Percentiles rank a stretch among this genome's conserved stretches.
Conservation (phyloP, 441 rosid genomes). For the Jatropha multifida region DNA sequence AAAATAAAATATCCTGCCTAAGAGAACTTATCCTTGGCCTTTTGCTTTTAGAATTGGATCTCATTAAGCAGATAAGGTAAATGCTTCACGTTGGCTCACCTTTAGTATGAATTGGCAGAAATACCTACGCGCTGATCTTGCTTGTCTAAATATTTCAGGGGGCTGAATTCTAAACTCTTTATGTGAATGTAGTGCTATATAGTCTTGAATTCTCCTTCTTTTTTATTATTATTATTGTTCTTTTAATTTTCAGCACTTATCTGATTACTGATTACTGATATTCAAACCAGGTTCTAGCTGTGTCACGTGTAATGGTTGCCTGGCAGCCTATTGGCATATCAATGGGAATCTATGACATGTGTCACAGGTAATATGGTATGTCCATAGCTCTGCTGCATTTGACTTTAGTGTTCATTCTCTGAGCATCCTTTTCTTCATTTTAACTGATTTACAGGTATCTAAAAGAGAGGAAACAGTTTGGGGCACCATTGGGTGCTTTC, state of each 20-base stretch:
- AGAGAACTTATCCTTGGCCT: background rate
- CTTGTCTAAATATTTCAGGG: background rate
- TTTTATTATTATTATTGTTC: conserved; percentile 1
- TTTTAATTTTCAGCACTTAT: conserved; percentile 7
- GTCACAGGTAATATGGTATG: conserved; percentile 63
- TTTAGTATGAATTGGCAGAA: background rate
- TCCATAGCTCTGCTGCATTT: background rate
- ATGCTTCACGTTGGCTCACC: background rate
- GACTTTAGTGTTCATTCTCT: background rate
- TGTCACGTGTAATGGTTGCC: conserved; percentile 90
- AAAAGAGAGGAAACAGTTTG: conserved; percentile 93
- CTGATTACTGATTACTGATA: conserved; percentile 11
- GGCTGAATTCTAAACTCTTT: background rate
- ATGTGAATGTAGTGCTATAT: background rate
- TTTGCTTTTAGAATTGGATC: background rate
- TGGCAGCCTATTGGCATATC: conserved; percentile 97
- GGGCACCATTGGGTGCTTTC: conserved; percentile 94
- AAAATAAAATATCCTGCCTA: background rate
- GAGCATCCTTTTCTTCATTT: conserved; percentile 9
- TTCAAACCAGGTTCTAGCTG: conserved; percentile 70
- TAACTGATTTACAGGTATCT: conserved; percentile 55
- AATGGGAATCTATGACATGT: conserved; percentile 96
- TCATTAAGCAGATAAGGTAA: background rate
- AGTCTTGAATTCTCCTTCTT: background rate
- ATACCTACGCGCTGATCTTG: background rate